Evolutionary conservation across 495 filamentous ascomycete genomes (phyloP), one percentile per base, ranked within the genome.

Genomic region (Neurospora terricola): DNA sequence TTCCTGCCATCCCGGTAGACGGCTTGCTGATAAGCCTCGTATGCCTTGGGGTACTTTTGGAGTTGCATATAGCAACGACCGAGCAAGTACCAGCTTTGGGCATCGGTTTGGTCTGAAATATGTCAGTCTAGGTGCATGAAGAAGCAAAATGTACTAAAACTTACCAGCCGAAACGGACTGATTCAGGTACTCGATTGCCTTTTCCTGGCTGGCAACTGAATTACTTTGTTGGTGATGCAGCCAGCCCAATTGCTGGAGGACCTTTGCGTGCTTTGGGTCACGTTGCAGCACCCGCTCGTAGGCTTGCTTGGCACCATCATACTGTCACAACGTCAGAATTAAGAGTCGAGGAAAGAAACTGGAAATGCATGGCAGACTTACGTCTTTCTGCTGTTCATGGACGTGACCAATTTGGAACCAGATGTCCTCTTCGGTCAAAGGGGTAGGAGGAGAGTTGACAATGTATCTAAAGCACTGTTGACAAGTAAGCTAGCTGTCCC

Each of bases 381-480:
- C 96, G 77, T 99, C 96, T 86, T 98, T 98, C 80, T 98, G 95
- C 77, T 98, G 96, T 77, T 99, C 96, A 80, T 99, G 93, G 69
- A 99, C 96, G 81, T 99, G 96, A 34, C 96, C 96, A 76, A 99
- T 98, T 81, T 99, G 96, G 83, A 99, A 99, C 95, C 95, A 98
- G 73, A 99, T 99, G 78, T 99, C 96, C 80, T 98, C 96, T 79
- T 98, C 94, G 2, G 94, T 98, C 80, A 99, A 82, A 18, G 96
- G 96, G 5, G 93, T 88, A 10, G 96, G 96, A 23, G 96, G 96
- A 68, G 97, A 93, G 72, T 89, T 92, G 71, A 98, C 93, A 73
- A 99, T 99, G 80, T 97, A 99, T 82, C 94, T 94, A 82, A 99
- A 99, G 83, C 96, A 99, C 93, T 98, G 59, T 8, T 37, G 69